Conservation (phyloP, 129 eudicot genomes). For the Chrysanthemum lavandulifolium region DNA sequence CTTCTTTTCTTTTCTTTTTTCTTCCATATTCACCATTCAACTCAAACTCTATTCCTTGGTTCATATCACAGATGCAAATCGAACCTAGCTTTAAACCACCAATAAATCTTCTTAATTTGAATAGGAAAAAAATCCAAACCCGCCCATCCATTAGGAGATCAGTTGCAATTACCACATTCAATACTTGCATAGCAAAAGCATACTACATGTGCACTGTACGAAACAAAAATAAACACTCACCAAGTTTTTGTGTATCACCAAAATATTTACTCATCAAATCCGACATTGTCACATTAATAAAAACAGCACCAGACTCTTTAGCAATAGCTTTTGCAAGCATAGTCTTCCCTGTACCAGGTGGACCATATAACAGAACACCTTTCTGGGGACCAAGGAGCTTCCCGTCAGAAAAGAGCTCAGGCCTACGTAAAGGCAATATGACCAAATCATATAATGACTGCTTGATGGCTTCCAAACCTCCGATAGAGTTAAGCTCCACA, state of each 20-base stretch:
- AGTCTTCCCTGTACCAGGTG: conserved; percentile 96
- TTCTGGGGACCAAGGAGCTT: conserved; percentile 85
- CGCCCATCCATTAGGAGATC: background rate
- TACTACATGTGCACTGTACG: too few relatives aligned
- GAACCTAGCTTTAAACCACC: too few relatives aligned
- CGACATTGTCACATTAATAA: conserved; percentile 79
- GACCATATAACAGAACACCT: conserved; percentile 92
- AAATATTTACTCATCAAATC: conserved; percentile 92
- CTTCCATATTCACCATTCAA: too few relatives aligned
- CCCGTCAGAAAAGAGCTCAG: conserved; percentile 82
- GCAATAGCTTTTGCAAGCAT: conserved; percentile 99
- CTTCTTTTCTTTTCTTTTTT: too few relatives aligned
- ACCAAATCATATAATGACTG: conserved; percentile 71
- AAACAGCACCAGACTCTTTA: conserved; percentile 92
- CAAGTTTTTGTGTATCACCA: conserved; percentile 87
- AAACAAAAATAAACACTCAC: conserved; percentile 36
- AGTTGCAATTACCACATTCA: background rate
- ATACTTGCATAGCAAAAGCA: conserved; percentile 8
- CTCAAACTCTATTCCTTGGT: too few relatives aligned
- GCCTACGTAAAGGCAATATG: conserved; percentile 76
- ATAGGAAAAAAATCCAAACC: background rate
- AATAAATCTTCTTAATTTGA: background rate
- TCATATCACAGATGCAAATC: too few relatives aligned
- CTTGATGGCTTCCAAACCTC: conserved; percentile 80
- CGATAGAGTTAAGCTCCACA: conserved; percentile 71